phyloP scores from a whole-genome alignment of 2,329 filamentous ascomycete species.

The Annulohypoxylon truncatum region DNA sequence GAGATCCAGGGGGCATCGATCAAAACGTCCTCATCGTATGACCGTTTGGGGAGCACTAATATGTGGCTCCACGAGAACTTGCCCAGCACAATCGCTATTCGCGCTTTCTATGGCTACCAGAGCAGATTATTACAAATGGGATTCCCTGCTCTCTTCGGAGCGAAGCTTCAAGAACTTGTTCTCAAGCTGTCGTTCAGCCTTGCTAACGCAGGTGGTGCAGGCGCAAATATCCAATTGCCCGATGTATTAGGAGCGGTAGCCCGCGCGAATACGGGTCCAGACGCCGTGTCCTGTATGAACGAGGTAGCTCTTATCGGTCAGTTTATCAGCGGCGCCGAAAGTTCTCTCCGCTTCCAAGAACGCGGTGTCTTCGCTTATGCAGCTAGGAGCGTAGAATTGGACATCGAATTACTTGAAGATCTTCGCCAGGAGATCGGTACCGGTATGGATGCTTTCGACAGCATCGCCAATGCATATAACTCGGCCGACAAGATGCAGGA shows the following conservation, averaged over 20 bases:
- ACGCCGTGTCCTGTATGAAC: conserved; percentile 59
- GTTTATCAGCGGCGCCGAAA: conserved; percentile 59
- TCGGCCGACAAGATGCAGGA: conserved; percentile 52
- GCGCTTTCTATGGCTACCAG: conserved; percentile 65
- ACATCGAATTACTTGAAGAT: conserved; percentile 65
- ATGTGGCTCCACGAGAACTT: conserved; percentile 51
- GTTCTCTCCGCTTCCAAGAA: conserved; percentile 61
- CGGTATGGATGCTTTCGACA: conserved; percentile 67
- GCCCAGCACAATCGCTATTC: conserved; percentile 62
- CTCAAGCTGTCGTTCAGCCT: conserved; percentile 64
- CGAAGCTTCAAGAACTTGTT: conserved; percentile 64
- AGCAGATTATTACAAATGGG: conserved; percentile 62
- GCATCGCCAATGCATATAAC: conserved; percentile 47
- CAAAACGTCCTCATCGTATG: conserved; percentile 53
- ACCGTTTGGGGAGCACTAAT: conserved; percentile 50
- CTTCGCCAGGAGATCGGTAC: conserved; percentile 63
- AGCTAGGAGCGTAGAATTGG: conserved; percentile 60
- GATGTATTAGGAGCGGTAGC: conserved; percentile 59
- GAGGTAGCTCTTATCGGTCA: conserved; percentile 63
- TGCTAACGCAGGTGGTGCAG: conserved; percentile 54
- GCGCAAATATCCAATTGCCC: conserved; percentile 53
- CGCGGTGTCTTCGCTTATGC: conserved; percentile 64
- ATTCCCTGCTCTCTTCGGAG: conserved; percentile 62
- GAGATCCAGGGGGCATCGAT: conserved; percentile 56
- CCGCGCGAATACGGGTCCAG: conserved; percentile 57